Conservation (phyloP, 1,139 yeast species). For the Yamadazyma triangularis region DNA sequence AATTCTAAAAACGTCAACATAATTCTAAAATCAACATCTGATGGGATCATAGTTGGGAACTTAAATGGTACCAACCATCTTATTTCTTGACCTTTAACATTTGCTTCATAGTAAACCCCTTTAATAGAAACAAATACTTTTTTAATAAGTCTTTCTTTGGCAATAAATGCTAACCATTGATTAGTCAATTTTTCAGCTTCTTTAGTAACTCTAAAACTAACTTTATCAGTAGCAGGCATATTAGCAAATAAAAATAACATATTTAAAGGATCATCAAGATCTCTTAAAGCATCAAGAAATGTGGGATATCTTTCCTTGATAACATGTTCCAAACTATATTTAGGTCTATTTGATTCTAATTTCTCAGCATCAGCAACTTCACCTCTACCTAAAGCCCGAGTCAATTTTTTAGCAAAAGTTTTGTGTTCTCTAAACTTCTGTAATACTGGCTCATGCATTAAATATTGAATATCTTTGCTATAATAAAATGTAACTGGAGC, state of each 20-base stretch:
- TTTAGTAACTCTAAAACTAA: constrained; percentile 71
- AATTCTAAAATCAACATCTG: constrained; percentile 92
- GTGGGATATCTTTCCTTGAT: constrained; percentile 96
- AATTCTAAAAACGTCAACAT: constrained; percentile 96
- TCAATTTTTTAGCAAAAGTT: constrained; percentile 86
- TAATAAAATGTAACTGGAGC: constrained; percentile 95
- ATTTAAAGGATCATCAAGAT: constrained; percentile 90
- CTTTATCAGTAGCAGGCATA: constrained; percentile 89
- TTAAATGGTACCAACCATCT: constrained; percentile 97
- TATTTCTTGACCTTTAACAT: constrained; percentile 83
- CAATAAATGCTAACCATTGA: constrained; percentile 94
- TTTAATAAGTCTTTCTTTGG: constrained; percentile 74
- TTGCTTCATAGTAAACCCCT: constrained; percentile 95
- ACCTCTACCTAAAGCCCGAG: constrained; percentile 87
- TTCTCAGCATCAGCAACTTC: constrained; percentile 86
- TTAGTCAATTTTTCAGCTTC: constrained; percentile 85
- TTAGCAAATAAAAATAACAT: constrained; percentile 92
- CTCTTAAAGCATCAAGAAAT: constrained; percentile 86
- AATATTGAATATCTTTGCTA: constrained; percentile 87
- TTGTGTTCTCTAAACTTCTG: constrained; percentile 93
- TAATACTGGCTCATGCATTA: constrained; percentile 92
- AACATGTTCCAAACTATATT: constrained; percentile 82
- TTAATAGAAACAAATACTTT: constrained; percentile 95
- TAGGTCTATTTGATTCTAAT: constrained; percentile 76
- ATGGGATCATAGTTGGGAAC: constrained; percentile 92